Evolutionary conservation across 2,329 filamentous ascomycete genomes (phyloP).

Genomic region (Epicoccum sorghinum): DNA sequence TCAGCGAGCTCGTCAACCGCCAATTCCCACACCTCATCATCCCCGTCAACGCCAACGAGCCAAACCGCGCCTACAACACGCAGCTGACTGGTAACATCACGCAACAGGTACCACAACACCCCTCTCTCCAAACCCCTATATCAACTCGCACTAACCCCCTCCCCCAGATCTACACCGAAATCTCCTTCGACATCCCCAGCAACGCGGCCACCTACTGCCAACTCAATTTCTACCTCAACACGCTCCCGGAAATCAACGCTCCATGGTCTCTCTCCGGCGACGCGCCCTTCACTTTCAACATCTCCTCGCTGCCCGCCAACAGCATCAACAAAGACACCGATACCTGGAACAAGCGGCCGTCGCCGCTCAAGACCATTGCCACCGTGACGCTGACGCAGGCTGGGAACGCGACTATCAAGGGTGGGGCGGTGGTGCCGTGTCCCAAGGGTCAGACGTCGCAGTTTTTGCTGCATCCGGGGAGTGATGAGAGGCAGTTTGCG

Average conservation of each 20-base stretch:
- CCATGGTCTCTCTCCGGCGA: conserved; percentile 29
- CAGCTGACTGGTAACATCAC: conserved; percentile 29
- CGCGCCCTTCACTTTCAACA: conserved; percentile 32
- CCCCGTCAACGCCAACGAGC: conserved; percentile 31
- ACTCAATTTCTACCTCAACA: conserved; percentile 36
- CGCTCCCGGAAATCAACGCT: conserved; percentile 14
- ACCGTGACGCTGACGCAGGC: conserved; percentile 23
- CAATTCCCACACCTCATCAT: conserved; percentile 44
- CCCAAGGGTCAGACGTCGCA: conserved; percentile 30
- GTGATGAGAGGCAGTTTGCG: conserved; percentile 21
- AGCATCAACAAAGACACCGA: conserved; percentile 35
- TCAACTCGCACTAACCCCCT: neutral
- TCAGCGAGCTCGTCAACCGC: conserved; percentile 22
- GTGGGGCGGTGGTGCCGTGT: conserved; percentile 29
- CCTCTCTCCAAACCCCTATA: too few relatives aligned
- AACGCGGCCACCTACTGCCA: conserved; percentile 32
- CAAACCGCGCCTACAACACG: conserved; percentile 32
- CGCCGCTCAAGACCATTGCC: conserved; percentile 20
- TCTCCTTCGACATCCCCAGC: conserved; percentile 41
- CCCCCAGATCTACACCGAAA: conserved; percentile 26
- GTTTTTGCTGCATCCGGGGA: conserved; percentile 35
- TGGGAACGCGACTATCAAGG: conserved; percentile 17
- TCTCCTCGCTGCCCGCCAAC: conserved; percentile 25
- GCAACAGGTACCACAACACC: conserved; percentile 16
- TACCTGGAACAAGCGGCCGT: conserved; percentile 36